Percentiles rank a stretch among this genome's conserved stretches.
phyloP scores from a whole-genome alignment of 257 asterid species.

The Nicotiana noctiflora region DNA sequence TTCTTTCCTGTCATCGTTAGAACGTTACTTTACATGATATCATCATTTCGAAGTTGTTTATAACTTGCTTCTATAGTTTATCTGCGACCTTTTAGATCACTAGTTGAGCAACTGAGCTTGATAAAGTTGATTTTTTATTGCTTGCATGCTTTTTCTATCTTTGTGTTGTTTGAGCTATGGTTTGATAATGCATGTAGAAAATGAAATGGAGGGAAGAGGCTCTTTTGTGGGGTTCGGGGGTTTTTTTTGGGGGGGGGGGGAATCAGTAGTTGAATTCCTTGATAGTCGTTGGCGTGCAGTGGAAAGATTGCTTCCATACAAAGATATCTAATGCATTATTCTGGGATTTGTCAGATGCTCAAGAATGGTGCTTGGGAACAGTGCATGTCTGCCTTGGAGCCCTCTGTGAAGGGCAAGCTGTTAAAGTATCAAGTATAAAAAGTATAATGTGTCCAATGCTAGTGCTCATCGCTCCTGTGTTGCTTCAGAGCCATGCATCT shows the following conservation, averaged over 20 bases:
- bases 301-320: background rate
- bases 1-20: background rate
- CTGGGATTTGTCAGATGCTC: constrained; percentile 55
- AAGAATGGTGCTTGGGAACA: constrained; percentile 86
- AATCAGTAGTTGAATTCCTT: background rate
- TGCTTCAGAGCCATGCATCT: constrained; percentile 11
- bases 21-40: background rate
- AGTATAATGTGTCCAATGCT: background rate
- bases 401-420: constrained; percentile 61
- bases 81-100: background rate
- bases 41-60: background rate
- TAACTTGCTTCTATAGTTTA: background rate
- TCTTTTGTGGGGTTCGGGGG: background rate
- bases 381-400: constrained; percentile 75
- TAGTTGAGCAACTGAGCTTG: background rate
- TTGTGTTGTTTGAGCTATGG: background rate
- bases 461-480: background rate
- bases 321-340: background rate
- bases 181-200: background rate
- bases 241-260: background rate
- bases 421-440: constrained; percentile 44
- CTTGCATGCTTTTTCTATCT: background rate
- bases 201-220: background rate
- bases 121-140: background rate
- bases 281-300: background rate